phyloP scores from a whole-genome alignment of 1,139 yeast species.

The Yamadazyma spencermartinsiae region DNA sequence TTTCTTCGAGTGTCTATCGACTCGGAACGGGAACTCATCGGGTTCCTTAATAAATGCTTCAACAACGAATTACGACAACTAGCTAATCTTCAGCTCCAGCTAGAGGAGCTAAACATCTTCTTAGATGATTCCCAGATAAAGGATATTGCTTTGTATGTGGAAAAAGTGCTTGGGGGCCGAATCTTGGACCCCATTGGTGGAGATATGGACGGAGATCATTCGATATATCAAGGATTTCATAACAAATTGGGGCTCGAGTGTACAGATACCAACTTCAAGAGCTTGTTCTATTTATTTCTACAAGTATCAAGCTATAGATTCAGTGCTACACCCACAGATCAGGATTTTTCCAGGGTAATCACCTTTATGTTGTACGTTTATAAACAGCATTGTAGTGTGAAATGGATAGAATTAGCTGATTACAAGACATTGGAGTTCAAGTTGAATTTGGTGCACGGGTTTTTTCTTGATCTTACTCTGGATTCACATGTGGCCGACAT shows the following conservation, averaged over 20 bases:
- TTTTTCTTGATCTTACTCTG: not conserved
- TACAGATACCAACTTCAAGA: conserved; percentile 12
- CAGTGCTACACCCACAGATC: conserved; percentile 11
- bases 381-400: conserved; percentile 5
- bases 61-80: conserved; percentile 17
- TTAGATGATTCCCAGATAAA: conserved; percentile 4
- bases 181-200: not conserved
- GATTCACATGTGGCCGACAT: not conserved
- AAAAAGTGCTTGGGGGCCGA: not conserved
- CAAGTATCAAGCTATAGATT: conserved; percentile 10
- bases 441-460: conserved; percentile 3
- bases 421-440: conserved; percentile 10
- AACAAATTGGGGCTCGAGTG: conserved; percentile 12
- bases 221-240: conserved; percentile 13
- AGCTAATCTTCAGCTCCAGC: conserved; percentile 12
- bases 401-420: conserved; percentile 14
- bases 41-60: conserved; percentile 12
- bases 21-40: conserved; percentile 5
- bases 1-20: not conserved
- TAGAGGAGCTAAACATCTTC: conserved; percentile 12
- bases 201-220: not conserved
- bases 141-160: not conserved
- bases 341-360: conserved; percentile 11
- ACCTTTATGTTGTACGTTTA: conserved; percentile 11
- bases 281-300: conserved; percentile 15